Conservation (phyloP, 2,329 filamentous ascomycete species). For the Diplodia seriata region DNA sequence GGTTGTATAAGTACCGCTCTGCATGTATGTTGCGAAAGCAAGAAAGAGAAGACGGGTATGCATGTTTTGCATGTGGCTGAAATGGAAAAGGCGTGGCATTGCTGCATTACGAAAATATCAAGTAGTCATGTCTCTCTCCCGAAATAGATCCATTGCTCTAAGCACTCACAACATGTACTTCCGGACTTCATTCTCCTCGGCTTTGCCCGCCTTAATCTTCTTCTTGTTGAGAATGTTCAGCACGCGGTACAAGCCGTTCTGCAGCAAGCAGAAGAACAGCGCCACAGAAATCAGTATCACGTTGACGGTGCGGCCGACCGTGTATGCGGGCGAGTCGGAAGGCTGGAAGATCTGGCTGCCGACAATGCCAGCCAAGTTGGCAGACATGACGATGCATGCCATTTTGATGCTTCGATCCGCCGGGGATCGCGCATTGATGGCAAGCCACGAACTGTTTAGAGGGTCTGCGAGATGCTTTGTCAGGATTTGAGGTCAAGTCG, state of each 20-base stretch:
- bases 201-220: neutral
- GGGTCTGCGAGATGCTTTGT: slow-evolving; percentile 17
- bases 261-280: slow-evolving; percentile 30
- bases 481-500: neutral
- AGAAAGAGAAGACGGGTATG: neutral
- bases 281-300: slow-evolving; percentile 30
- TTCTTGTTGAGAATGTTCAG: slow-evolving; percentile 30
- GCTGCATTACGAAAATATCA: neutral
- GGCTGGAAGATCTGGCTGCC: slow-evolving; percentile 37
- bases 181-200: slow-evolving; percentile 2
- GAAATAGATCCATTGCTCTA: too few species aligned
- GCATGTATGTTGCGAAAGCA: too few species aligned
- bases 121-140: neutral
- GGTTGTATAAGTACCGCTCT: neutral
- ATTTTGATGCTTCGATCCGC: slow-evolving; percentile 36
- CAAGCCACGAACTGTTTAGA: slow-evolving; percentile 36
- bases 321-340: slow-evolving; percentile 34
- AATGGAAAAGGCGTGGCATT: neutral
- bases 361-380: slow-evolving; percentile 36
- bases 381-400: slow-evolving; percentile 37
- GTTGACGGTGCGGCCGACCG: slow-evolving; percentile 34
- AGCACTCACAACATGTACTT: slow-evolving; percentile 18
- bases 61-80: neutral
- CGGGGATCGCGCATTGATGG: slow-evolving; percentile 35
- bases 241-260: slow-evolving; percentile 34